A percentile compares a stretch with the other conserved stretches of the same genome.
These are phyloP conservation scores for Penicillium salamii DNA, from an alignment of 495 filamentous ascomycete genomes.

Conservation along the genomic window DNA sequence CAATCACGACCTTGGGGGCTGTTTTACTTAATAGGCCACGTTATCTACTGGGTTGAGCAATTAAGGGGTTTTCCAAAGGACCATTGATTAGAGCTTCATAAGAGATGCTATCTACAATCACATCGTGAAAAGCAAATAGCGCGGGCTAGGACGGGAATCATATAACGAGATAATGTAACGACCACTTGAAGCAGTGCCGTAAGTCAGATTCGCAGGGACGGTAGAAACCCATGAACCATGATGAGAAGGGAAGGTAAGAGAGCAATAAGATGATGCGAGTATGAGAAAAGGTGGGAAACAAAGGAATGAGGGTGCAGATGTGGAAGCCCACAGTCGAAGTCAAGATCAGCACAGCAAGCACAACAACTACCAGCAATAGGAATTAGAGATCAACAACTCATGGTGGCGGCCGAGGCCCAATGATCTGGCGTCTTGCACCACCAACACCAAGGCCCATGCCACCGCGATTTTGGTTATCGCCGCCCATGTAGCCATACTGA, in stretches of 20 bases:
- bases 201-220: too few relatives aligned
- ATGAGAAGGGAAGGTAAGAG: slow-evolving; percentile 1
- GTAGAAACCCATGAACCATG: not conserved
- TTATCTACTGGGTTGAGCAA: too few relatives aligned
- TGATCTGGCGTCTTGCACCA: slow-evolving; percentile 73
- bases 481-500: slow-evolving; percentile 84
- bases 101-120: slow-evolving; percentile 4
- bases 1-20: too few relatives aligned
- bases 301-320: too few relatives aligned
- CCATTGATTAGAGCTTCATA: not conserved
- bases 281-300: too few relatives aligned
- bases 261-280: slow-evolving; percentile 1
- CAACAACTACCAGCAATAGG: not conserved
- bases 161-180: too few relatives aligned
- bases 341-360: too few relatives aligned
- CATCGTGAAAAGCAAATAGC: not conserved
- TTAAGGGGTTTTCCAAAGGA: too few relatives aligned
- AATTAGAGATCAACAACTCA: slow-evolving; percentile 15
- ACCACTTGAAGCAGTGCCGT: too few relatives aligned
- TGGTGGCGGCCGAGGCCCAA: slow-evolving; percentile 69
- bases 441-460: slow-evolving; percentile 65
- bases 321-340: too few relatives aligned
- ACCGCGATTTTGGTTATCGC: slow-evolving; percentile 78
- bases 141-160: slow-evolving; percentile 1
- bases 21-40: too few relatives aligned